Conservation (phyloP, 2,329 filamentous ascomycete genomes). For the Didymellaceae sp. region DNA sequence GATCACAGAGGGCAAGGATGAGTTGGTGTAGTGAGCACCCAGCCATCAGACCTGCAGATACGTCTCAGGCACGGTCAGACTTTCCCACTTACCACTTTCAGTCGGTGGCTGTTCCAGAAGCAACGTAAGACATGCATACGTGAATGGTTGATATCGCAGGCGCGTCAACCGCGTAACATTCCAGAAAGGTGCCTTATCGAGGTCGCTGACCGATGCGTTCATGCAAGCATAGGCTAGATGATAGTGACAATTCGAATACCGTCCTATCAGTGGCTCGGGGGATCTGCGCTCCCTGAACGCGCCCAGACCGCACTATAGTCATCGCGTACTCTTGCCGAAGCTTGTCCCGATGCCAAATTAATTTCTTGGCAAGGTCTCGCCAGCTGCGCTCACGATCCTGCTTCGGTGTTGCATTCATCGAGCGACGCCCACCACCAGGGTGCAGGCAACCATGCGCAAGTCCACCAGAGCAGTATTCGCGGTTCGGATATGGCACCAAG, state of each 20-base stretch:
- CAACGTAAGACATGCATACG: neutral
- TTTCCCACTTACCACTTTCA: neutral
- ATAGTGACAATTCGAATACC: slow-evolving; percentile 8
- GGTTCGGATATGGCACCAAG: slow-evolving; percentile 5
- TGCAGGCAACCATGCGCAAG: neutral
- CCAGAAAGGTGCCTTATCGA: slow-evolving; percentile 22
- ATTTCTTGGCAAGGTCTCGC: slow-evolving; percentile 9
- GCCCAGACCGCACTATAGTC: slow-evolving; percentile 7
- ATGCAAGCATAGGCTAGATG: slow-evolving; percentile 11
- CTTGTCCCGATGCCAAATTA: slow-evolving; percentile 30
- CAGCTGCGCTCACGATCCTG: slow-evolving; percentile 1
- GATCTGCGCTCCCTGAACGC: slow-evolving; percentile 10
- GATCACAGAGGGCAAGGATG: neutral
- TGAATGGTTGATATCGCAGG: slow-evolving; percentile 3
- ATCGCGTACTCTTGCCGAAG: slow-evolving; percentile 15
- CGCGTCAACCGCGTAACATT: slow-evolving; percentile 6
- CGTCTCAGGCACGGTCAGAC: slow-evolving; percentile 4
- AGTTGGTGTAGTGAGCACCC: neutral
- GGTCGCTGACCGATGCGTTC: slow-evolving; percentile 10
- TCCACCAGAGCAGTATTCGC: neutral
- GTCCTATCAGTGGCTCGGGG: slow-evolving; percentile 11
- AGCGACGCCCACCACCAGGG: neutral
- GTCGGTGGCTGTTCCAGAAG: neutral
- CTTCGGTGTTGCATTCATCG: slow-evolving; percentile 8
- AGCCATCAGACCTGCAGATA: neutral